These are phyloP conservation scores for Coemansia guatemalensis DNA, from an alignment of 192 early-diverging fungal genomes.

Conservation along the genomic window DNA sequence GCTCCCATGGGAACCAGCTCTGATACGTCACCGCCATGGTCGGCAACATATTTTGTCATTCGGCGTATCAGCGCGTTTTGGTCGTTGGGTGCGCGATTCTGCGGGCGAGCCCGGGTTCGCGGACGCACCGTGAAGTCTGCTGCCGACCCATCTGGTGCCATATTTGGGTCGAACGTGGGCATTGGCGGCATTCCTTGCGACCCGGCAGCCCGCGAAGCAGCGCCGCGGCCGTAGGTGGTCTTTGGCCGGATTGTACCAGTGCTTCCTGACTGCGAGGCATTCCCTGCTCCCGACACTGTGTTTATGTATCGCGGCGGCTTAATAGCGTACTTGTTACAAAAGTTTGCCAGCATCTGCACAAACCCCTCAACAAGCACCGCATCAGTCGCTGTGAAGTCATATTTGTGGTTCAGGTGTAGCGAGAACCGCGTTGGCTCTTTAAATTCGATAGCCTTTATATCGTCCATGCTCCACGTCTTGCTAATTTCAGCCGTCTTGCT, in stretches of 20 bases:
- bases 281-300: slow-evolving; percentile 22
- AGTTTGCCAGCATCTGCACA: slow-evolving; percentile 48
- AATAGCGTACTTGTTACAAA: slow-evolving; percentile 47
- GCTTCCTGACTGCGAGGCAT: slow-evolving; percentile 19
- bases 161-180: slow-evolving; percentile 27
- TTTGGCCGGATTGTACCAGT: slow-evolving; percentile 27
- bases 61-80: slow-evolving; percentile 47
- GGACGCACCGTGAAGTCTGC: slow-evolving; percentile 16
- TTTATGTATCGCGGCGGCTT: slow-evolving; percentile 48
- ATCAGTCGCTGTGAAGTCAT: slow-evolving; percentile 45
- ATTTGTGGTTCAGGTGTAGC: slow-evolving; percentile 44
- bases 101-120: slow-evolving; percentile 25
- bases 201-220: slow-evolving; percentile 6
- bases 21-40: slow-evolving; percentile 48
- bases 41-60: slow-evolving; percentile 52
- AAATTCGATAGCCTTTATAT: slow-evolving; percentile 47
- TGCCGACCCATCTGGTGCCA: slow-evolving; percentile 6
- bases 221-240: slow-evolving; percentile 26
- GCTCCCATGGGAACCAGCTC: slow-evolving; percentile 42
- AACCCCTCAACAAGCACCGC: slow-evolving; percentile 43
- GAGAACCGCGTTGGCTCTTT: slow-evolving; percentile 52
- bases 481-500: slow-evolving; percentile 41
- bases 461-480: slow-evolving; percentile 49
- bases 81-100: slow-evolving; percentile 29
- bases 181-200: slow-evolving; percentile 20